Base-by-base conservation (phyloP, 176 grass and related monocot genomes). In the Saccharum spontaneum region DNA sequence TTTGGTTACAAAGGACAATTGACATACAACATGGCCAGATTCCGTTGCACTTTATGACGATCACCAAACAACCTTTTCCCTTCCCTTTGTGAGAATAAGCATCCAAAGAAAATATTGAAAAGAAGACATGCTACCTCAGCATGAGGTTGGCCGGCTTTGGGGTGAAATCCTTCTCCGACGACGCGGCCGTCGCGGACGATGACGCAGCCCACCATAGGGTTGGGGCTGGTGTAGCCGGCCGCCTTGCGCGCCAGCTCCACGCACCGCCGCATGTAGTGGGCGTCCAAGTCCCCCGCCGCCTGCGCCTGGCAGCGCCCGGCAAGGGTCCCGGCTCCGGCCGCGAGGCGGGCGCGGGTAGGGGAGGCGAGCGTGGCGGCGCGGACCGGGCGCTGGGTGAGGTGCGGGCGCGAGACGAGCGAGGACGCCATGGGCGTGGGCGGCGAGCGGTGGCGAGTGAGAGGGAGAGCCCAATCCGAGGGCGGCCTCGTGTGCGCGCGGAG, bases 171-270 rank as follows among this genome's bases (percentile, higher is more conserved):
- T 88, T 94, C 88, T 8, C 91, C 91, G 45, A 98, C 90, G 79
- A 98, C 82, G 20, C 82, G 43, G 11, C 91, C 82, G 34, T 98
- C 88, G 54, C 88, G 84, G 55, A 98, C 97, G 78, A 98, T 87
- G 78, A 98, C 86, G 20, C 97, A 98, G 8, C 97, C 93, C 2
- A 95, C 97, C 97, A 98, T 94, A 38, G 93, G 97, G 86, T 95
- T 98, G 13, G 97, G 97, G 75, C 91, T 94, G 64, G 97, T 95
- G 84, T 92, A 84, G 0, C 97, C 93, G 31, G 88, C 54, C 14
- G 97, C 97, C 46, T 84, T 95, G 57, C 86, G 89, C 28, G 91
- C 91, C 81, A 98, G 83, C 74, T 94, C 93, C 70, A 98, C 91
- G 73, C 91, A 95, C 8, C 88, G 82, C 10, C 89, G 81, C 15